Percentiles rank a stretch among this genome's conserved stretches.
These are phyloP conservation scores for Nitzschia inconspicua DNA, from an alignment of 108 stramenopile species.

Conservation along the genomic window DNA sequence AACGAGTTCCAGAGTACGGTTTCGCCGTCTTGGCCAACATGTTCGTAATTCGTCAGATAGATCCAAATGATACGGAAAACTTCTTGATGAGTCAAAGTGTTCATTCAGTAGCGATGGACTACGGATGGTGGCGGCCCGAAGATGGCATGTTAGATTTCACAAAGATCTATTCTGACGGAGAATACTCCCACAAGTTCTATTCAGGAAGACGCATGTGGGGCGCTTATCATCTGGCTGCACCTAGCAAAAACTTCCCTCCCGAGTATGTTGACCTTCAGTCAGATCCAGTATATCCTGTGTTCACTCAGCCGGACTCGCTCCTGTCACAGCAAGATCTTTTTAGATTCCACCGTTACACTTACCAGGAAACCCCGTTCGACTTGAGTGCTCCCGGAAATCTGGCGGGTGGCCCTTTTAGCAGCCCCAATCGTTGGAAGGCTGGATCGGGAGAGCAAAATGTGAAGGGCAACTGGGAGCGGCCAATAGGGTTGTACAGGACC, in stretches of 20 bases:
- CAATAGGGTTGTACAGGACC: constrained; percentile 58
- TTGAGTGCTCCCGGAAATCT: constrained; percentile 38
- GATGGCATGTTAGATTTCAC: constrained; percentile 46
- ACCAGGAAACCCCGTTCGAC: constrained; percentile 67
- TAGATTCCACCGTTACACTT: constrained; percentile 60
- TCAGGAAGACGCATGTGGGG: constrained; percentile 43
- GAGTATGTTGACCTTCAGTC: constrained; percentile 45
- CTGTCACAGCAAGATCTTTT: constrained; percentile 42
- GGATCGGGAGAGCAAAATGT: constrained; percentile 25
- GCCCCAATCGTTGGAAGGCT: constrained; percentile 46
- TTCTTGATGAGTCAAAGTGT: constrained; percentile 66
- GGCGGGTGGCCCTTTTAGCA: constrained; percentile 44
- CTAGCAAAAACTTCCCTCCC: constrained; percentile 22
- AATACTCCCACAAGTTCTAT: constrained; percentile 54
- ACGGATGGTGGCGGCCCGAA: constrained; percentile 35
- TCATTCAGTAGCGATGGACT: constrained; percentile 55
- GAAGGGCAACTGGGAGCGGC: constrained; percentile 49
- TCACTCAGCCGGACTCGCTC: constrained; percentile 36
- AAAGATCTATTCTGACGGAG: constrained; percentile 43
- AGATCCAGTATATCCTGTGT: constrained; percentile 66
- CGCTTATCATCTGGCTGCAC: constrained; percentile 26
- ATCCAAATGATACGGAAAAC: constrained; percentile 51
- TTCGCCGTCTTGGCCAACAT: constrained; percentile 79
- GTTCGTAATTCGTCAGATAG: constrained; percentile 67
- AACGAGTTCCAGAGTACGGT: constrained; percentile 60